Evolutionary conservation across 768 basidiomycete genomes (phyloP).

Genomic region (Chalciporus piperatus): DNA sequence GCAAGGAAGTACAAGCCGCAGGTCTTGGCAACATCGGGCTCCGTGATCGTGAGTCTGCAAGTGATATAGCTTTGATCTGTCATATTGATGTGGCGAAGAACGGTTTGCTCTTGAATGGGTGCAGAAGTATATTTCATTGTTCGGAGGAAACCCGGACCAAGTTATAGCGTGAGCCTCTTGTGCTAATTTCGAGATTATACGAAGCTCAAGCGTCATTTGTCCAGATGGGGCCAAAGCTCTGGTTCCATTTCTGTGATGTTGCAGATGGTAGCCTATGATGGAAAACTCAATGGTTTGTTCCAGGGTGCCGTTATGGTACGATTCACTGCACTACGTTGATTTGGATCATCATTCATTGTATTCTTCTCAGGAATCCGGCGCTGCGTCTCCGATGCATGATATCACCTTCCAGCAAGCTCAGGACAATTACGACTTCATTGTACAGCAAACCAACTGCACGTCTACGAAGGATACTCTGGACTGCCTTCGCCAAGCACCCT

Average conservation of each 20-base stretch:
- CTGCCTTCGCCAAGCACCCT: slow-evolving; percentile 18
- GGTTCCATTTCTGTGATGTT: slow-evolving; percentile 13
- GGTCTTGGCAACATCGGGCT: slow-evolving; percentile 37
- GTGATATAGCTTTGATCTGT: too few relatives aligned
- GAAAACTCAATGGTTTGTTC: slow-evolving; percentile 16
- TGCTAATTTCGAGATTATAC: too few relatives aligned
- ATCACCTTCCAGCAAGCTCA: slow-evolving; percentile 6
- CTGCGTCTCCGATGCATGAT: slow-evolving; percentile 1
- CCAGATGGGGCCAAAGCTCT: slow-evolving; percentile 13
- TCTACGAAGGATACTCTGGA: slow-evolving; percentile 9
- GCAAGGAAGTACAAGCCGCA: slow-evolving; percentile 26
- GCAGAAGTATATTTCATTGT: slow-evolving; percentile 38
- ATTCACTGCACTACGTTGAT: too few relatives aligned
- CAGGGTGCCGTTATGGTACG: slow-evolving; percentile 4
- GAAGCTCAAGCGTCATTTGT: too few relatives aligned
- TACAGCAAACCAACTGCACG: slow-evolving; percentile 11
- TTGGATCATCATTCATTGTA: too few relatives aligned
- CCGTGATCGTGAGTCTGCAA: slow-evolving; percentile 23
- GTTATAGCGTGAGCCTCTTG: slow-evolving; percentile 20
- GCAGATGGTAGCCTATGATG: slow-evolving; percentile 17
- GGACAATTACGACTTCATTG: slow-evolving; percentile 16
- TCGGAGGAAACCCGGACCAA: slow-evolving; percentile 39
- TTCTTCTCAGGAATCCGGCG: slow-evolving; percentile 8
- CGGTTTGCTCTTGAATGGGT: slow-evolving; percentile 41
- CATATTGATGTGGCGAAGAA: background rate